Evolutionary conservation across 306 rosid genomes (phyloP).

Genomic region (Coriaria nepalensis): DNA sequence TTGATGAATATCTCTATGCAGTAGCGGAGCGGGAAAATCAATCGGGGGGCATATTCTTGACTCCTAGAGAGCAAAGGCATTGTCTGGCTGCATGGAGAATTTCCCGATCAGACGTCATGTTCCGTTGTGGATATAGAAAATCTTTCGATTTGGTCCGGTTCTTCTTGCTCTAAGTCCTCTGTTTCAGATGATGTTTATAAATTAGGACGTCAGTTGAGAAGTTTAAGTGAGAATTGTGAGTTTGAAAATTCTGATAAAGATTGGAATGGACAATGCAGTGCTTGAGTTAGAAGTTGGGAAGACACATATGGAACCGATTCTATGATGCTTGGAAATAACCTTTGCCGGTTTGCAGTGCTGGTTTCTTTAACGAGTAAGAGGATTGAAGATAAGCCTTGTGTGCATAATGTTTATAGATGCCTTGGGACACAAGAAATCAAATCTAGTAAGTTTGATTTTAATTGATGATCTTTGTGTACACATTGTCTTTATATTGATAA

Average conservation of each 20-base stretch:
- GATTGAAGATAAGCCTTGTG: too few species aligned
- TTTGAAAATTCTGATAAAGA: slow-evolving; percentile 10
- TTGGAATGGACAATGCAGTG: slow-evolving; percentile 14
- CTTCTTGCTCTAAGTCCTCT: slow-evolving; percentile 29
- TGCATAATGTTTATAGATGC: too few species aligned
- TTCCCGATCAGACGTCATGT: slow-evolving; percentile 2
- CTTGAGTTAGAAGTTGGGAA: slow-evolving; percentile 21
- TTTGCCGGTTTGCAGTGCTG: too few species aligned
- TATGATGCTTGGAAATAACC: slow-evolving; percentile 1
- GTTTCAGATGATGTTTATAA: slow-evolving; percentile 20
- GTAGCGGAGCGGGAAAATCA: slow-evolving; percentile 23
- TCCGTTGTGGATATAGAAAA: slow-evolving; percentile 35
- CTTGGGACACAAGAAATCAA: too few species aligned
- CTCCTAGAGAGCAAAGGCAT: slow-evolving; percentile 22
- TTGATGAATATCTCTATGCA: slow-evolving; percentile 25
- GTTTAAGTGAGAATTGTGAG: slow-evolving; percentile 17
- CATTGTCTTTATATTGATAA: too few species aligned
- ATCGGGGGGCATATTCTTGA: slow-evolving; percentile 21
- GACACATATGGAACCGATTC: slow-evolving; percentile 1
- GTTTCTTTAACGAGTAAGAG: too few species aligned
- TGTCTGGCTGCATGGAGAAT: slow-evolving; percentile 17
- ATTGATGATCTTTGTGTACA: too few species aligned
- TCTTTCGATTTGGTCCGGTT: slow-evolving; percentile 28
- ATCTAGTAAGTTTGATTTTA: too few species aligned
- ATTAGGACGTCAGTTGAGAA: slow-evolving; percentile 20